Evolutionary conservation across 805 yeast genomes (phyloP), one percentile per base, ranked within the genome.

Genomic region (Wickerhamomyces chaumierensis): DNA sequence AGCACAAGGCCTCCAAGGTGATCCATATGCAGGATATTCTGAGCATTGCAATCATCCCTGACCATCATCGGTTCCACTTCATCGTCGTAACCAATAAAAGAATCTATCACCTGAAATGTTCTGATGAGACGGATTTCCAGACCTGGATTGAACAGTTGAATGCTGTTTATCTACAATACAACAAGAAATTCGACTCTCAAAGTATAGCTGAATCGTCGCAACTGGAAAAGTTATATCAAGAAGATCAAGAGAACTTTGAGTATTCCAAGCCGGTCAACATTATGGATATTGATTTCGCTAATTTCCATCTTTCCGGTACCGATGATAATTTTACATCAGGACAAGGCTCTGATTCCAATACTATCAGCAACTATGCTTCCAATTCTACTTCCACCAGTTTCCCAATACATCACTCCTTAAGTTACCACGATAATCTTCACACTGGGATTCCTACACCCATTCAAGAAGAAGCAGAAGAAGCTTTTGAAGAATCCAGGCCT

Each of bases 1-100:
- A 66, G 43, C 57, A 62, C 47, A 61, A 61, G 37, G 64, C 69
- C 0, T 42, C 52, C 18, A 51, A 45, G 35, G 67, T 66, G 13
- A 46, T 62, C 9, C 51, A 44, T 6, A 16, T 43, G n/a, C 43
- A 39, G 16, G 43, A 46, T 13, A 34, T 51, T 1, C 36, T 51
- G 5, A 45, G 48, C 2, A 27, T 46, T 36, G 47, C 39, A 15
- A 44, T 44, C 36, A 48, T 51, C 15, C 49, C 50, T 1, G 56
- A 51, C 28, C 33, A 42, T 20, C 42, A 43, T 32, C 37, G 38
- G 23, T 44, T 31, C 27, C 54, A 48, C 34, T 51, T 51, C 38
- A 51, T 51, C 15, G 13, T 51, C 1, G 54, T 51, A 2, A 51
- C 52, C 2, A 42, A 46, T 32, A 23, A 33, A 4, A 33, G 49